Evolutionary conservation across 345 rosid species (phyloP), one percentile per base, ranked within the genome.

Genomic region (Gynandropsis gynandra): DNA sequence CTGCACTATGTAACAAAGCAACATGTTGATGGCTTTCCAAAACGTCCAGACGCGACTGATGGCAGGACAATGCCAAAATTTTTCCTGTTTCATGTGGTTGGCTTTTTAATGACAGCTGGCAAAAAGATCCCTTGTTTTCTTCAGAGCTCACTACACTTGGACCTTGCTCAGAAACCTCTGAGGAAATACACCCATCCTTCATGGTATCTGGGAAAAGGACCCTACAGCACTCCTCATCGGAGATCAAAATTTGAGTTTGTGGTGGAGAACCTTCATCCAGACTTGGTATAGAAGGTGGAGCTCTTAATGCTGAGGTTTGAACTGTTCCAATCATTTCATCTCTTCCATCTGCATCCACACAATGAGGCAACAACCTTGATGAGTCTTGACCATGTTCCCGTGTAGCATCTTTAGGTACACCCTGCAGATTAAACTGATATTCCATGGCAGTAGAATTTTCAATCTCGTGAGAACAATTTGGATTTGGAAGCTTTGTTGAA

Each of bases 171-270:
- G 5, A 24, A 24, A 5, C 29, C 29, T 51, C 77, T 47, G 80
- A 51, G 48, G 79, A 31, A 59, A 72, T 69, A 47, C 52, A 45
- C 47, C 63, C 67, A 59, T 68, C 72, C 31, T 57, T 76, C 49
- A 67, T 55, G 60, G 69, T 75, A 56, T 87, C 93, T 7, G 79
- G 72, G 47, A 92, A 83, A 64, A 88, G 77, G 60, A 75, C 71
- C 76, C 77, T 71, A 65, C 95, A 87, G 62, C 89, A 88, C 68
- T 85, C 97, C 61, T 83, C 95, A 64, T 92, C 95, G 12, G 95
- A 66, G 67, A 83, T 68, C 72, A 85, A 65, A 44, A 80, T 62
- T 27, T 74, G 73, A 46, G 79, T 81, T 57, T 71, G 65, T 56
- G 64, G 75, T 24, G 68, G 59, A 15, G 79, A 51, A 61, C 54